Base-by-base conservation (phyloP, 345 rosid genomes). In the Balakata baccata region DNA sequence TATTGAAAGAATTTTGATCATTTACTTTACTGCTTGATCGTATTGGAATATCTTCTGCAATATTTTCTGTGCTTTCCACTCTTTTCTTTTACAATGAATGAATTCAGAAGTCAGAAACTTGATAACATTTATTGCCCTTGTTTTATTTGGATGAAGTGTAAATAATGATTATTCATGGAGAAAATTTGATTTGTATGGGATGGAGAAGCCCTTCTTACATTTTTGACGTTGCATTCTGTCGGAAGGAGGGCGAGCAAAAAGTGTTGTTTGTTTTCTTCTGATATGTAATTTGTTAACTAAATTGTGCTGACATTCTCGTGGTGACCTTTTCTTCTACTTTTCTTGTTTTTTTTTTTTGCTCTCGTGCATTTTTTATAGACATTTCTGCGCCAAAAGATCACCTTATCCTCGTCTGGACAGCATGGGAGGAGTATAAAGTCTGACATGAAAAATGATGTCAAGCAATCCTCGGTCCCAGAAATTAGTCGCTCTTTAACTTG, bases 351-450 rank as follows among this genome's bases (percentile, higher is more conserved):
- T 70, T 25, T 13, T 11, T 23, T 58, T 39, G 20, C 61, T 49
- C 46, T 25, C 34, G 3, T 77, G 60, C 75, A 37, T 34, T 34
- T 20, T 47, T 34, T 14, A 60, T 11, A 94, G 98, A 94, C 98
- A 68, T 94, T 92, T 80, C 72, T 90, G 87, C 96, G 98, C 58
- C 98, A 94, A 79, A 94, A 89, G 89, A 85, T 86, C 64, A 92
- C 88, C 38, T 74, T 94, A 65, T 91, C 89, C 64, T 87, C 98
- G 53, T 70, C 87, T 70, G 79, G 73, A 80, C 53, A 18, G 66
- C 56, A 22, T 65, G 75, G 41, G 51, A 20, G 49, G 6, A 76
- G 10, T 37, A 46, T 58, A 29, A 57, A 69, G 25, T 29, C 59
- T 69, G 64, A 63, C 46, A 11, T 70, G 7, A 47, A 76, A 69